Percentiles rank a stretch among this genome's conserved stretches.
phyloP scores from a whole-genome alignment of 306 rosid genomes.

The Sophora flavescens region DNA sequence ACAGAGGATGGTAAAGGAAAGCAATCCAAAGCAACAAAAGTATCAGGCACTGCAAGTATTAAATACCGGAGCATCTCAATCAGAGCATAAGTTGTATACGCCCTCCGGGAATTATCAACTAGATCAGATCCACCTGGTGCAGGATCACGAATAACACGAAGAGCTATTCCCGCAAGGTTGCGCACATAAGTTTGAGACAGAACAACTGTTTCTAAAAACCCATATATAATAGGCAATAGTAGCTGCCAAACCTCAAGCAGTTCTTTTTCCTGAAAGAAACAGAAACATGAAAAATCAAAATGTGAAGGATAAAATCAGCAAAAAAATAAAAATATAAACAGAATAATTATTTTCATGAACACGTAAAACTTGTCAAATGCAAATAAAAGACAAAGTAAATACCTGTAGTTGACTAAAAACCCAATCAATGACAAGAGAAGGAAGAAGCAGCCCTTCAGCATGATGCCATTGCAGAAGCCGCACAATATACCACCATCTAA shows the following conservation, averaged over 20 bases:
- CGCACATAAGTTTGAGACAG: slow-evolving; percentile 91
- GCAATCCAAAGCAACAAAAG: slow-evolving; percentile 95
- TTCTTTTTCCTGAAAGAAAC: slow-evolving; percentile 76
- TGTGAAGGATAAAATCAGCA: slow-evolving; percentile 33
- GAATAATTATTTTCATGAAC: slow-evolving; percentile 22
- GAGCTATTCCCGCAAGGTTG: slow-evolving; percentile 77
- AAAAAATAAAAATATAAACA: background rate
- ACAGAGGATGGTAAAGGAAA: slow-evolving; percentile 87
- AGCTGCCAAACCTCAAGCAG: slow-evolving; percentile 84
- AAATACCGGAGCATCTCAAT: slow-evolving; percentile 93
- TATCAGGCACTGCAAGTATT: slow-evolving; percentile 81
- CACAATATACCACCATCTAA: slow-evolving; percentile 93
- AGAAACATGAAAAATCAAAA: slow-evolving; percentile 47
- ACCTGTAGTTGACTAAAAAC: slow-evolving; percentile 93
- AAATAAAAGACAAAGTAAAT: slow-evolving; percentile 17
- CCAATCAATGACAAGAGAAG: slow-evolving; percentile 93
- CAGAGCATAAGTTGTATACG: slow-evolving; percentile 77
- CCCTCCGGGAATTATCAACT: slow-evolving; percentile 89
- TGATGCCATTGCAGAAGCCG: slow-evolving; percentile 95
- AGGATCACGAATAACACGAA: slow-evolving; percentile 80
- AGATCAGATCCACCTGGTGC: slow-evolving; percentile 97
- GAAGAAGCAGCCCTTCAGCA: slow-evolving; percentile 86
- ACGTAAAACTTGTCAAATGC: slow-evolving; percentile 12
- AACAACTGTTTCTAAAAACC: slow-evolving; percentile 81
- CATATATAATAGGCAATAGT: slow-evolving; percentile 88